phyloP scores from a whole-genome alignment of 1,284 basidiomycete species.

The Cystobasidium pallidum region DNA sequence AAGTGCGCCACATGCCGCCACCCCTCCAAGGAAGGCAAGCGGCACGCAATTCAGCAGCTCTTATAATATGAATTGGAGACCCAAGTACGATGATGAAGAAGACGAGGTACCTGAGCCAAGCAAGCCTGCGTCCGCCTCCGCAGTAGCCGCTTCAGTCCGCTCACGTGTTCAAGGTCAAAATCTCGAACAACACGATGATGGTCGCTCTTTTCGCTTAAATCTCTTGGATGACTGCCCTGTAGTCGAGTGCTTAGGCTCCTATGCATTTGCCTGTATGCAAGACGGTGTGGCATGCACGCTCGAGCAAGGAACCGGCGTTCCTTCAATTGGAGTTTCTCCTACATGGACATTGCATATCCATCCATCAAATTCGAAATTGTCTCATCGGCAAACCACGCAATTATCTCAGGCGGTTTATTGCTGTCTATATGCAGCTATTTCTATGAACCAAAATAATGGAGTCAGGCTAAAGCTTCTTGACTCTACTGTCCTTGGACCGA shows the following conservation, averaged over 20 bases:
- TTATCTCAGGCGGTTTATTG: slow-evolving; percentile 11
- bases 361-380: slow-evolving; percentile 5
- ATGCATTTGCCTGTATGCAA: slow-evolving; percentile 3
- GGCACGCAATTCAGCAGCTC: slow-evolving; percentile 28
- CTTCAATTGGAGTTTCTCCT: slow-evolving; percentile 5
- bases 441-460: not conserved
- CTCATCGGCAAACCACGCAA: not conserved
- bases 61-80: slow-evolving; percentile 37
- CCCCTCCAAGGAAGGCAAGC: not conserved
- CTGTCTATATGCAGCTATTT: slow-evolving; percentile 21
- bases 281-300: slow-evolving; percentile 30
- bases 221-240: slow-evolving; percentile 17
- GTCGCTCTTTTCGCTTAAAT: slow-evolving; percentile 1
- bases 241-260: not conserved
- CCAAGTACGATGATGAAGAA: slow-evolving; percentile 8
- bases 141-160: not conserved
- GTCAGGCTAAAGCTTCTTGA: slow-evolving; percentile 4
- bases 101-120: not conserved
- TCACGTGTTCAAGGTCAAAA: not conserved
- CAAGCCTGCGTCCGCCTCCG: not conserved
- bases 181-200: slow-evolving; percentile 1
- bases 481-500: not conserved
- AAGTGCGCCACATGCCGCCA: not conserved
- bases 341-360: slow-evolving; percentile 22
- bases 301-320: slow-evolving; percentile 5